These are phyloP conservation scores for Aspergillus sparsus DNA, from an alignment of 495 filamentous ascomycete species.

Conservation along the genomic window DNA sequence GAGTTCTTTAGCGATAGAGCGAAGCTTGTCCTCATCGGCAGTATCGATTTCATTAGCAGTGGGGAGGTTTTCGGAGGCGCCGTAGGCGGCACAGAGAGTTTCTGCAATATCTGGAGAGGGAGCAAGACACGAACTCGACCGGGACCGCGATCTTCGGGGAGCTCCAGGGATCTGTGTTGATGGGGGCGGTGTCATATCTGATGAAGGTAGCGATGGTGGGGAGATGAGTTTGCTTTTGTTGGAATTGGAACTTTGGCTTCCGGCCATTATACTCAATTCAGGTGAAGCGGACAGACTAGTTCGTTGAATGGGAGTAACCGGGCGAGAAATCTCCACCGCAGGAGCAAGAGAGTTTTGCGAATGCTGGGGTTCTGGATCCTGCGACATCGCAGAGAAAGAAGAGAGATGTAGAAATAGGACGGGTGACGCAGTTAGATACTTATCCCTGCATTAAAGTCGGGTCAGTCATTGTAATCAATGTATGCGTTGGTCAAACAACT, in stretches of 20 bases:
- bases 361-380: conserved; percentile 28
- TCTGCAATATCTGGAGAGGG: conserved; percentile 61
- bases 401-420: conserved; percentile 11
- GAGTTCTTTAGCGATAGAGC: conserved; percentile 59
- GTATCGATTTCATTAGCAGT: conserved; percentile 64
- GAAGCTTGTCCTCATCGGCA: conserved; percentile 59
- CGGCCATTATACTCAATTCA: conserved; percentile 35
- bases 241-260: conserved; percentile 33
- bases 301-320: conserved; percentile 39
- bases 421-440: conserved; percentile 25
- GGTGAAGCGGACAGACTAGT: conserved; percentile 45
- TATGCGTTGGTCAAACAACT: conserved; percentile 20
- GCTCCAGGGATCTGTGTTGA: conserved; percentile 63
- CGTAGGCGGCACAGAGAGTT: conserved; percentile 52
- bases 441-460: conserved; percentile 28
- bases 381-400: conserved; percentile 39
- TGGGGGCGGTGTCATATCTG: conserved; percentile 70
- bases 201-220: conserved; percentile 43
- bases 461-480: conserved; percentile 9
- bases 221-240: conserved; percentile 40
- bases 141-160: conserved; percentile 39
- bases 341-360: conserved; percentile 44
- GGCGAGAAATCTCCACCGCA: conserved; percentile 42
- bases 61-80: conserved; percentile 56
- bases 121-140: conserved; percentile 49